Evolutionary conservation across 306 rosid species (phyloP).

Genomic region (Vachellia pachyceras): DNA sequence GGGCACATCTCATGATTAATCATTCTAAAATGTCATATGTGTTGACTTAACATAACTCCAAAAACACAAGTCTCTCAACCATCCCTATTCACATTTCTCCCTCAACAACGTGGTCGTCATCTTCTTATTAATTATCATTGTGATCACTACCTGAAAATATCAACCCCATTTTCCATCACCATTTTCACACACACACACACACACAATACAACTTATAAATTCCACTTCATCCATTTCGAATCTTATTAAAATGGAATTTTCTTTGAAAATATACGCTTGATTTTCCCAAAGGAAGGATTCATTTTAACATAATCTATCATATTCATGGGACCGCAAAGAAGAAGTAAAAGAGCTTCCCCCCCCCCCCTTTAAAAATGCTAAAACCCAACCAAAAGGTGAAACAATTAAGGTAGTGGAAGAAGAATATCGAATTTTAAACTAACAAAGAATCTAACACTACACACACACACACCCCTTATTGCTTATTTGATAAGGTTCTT

Average conservation of each 20-base stretch:
- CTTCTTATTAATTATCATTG: neutral
- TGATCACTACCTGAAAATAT: neutral
- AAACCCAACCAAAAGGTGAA: neutral
- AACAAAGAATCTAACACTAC: neutral
- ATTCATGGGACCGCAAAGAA: neutral
- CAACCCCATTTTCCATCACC: neutral
- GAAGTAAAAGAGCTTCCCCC: neutral
- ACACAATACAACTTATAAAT: neutral
- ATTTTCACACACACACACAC: neutral
- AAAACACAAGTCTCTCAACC: neutral
- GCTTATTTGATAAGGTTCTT: slow-evolving; percentile 17
- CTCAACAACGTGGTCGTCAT: neutral
- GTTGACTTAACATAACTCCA: slow-evolving; percentile 20
- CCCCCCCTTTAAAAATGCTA: neutral
- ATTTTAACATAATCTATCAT: no score
- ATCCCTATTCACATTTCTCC: neutral
- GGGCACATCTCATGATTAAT: neutral
- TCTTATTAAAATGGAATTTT: neutral
- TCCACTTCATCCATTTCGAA: neutral
- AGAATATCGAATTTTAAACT: slow-evolving; percentile 9
- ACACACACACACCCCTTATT: neutral
- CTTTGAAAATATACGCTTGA: neutral
- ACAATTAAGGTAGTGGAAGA: neutral
- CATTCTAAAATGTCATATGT: slow-evolving; percentile 32
- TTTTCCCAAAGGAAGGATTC: no score